These are phyloP conservation scores for Amniculicola lignicola DNA, from an alignment of 495 filamentous ascomycete species.

Conservation along the genomic window DNA sequence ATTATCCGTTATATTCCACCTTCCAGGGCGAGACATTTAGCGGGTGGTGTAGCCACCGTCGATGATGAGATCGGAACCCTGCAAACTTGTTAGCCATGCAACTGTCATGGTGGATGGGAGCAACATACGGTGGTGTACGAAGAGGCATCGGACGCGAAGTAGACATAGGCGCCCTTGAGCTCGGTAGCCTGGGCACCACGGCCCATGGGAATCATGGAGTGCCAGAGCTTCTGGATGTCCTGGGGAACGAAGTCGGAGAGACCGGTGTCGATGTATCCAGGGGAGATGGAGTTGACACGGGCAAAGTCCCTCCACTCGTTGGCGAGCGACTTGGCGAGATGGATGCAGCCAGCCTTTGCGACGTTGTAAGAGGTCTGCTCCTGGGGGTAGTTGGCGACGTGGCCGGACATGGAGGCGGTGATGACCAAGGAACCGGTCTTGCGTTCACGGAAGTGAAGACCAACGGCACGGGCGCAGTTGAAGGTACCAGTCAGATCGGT, in stretches of 20 bases:
- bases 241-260: conserved; percentile 70
- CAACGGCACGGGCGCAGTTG: conserved; percentile 77
- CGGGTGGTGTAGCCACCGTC: conserved; percentile 56
- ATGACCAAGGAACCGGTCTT: conserved; percentile 73
- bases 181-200: conserved; percentile 70
- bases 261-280: conserved; percentile 84
- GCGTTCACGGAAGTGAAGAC: conserved; percentile 63
- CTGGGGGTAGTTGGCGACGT: conserved; percentile 87
- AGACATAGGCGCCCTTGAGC: conserved; percentile 86
- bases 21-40: conserved; percentile 16
- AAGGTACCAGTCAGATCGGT: conserved; percentile 81
- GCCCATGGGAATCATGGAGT: conserved; percentile 82
- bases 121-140: conserved; percentile 70
- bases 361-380: conserved; percentile 84
- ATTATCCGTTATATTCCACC: not conserved
- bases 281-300: conserved; percentile 75
- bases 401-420: conserved; percentile 77
- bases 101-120: not conserved
- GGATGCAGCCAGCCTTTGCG: conserved; percentile 79
- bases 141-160: conserved; percentile 77
- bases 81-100: conserved; percentile 1
- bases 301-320: conserved; percentile 88
- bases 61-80: conserved; percentile 64
- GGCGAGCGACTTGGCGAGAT: conserved; percentile 74
- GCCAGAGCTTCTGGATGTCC: conserved; percentile 72